phyloP scores from a whole-genome alignment of 139 green algal species.

The Gonium pectorale region DNA sequence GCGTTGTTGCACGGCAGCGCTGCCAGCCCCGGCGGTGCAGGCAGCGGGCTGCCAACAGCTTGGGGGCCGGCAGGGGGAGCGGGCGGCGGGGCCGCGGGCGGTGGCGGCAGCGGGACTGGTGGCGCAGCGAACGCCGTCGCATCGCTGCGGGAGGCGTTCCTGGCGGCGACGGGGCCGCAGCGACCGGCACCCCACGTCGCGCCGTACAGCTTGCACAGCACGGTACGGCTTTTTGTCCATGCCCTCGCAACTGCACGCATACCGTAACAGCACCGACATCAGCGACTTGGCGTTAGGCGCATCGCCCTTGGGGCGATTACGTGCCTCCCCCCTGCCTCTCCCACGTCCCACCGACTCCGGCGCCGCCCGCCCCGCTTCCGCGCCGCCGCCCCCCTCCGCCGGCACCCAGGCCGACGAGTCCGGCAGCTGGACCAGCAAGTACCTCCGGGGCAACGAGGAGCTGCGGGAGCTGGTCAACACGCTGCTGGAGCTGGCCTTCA shows the following conservation, averaged over 20 bases:
- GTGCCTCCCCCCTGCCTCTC: background rate
- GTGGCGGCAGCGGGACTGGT: background rate
- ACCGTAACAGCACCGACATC: too few species aligned
- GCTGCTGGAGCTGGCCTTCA: slow-evolving; percentile 68
- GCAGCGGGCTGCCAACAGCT: too few species aligned
- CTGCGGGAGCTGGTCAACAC: slow-evolving; percentile 60
- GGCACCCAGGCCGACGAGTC: slow-evolving; percentile 3
- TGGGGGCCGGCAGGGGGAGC: background rate
- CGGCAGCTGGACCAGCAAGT: slow-evolving; percentile 62
- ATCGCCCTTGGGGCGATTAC: too few species aligned
- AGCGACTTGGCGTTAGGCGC: too few species aligned
- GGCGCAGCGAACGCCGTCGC: background rate
- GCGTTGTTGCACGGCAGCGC: too few species aligned
- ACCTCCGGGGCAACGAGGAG: slow-evolving; percentile 56
- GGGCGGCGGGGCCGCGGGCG: background rate
- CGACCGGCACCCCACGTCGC: slow-evolving; percentile 15
- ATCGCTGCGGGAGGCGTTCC: slow-evolving; percentile 36
- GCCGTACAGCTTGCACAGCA: slow-evolving; percentile 3
- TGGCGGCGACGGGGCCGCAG: slow-evolving; percentile 27
- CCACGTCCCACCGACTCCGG: background rate
- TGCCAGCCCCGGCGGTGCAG: too few species aligned
- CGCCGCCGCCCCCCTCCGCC: background rate
- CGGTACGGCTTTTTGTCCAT: too few species aligned
- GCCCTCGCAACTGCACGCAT: too few species aligned
- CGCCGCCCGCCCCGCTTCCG: background rate